Percentiles rank a stretch among this genome's conserved stretches.
Conservation (phyloP, 495 filamentous ascomycete genomes). For the Podospora tetraspora region DNA sequence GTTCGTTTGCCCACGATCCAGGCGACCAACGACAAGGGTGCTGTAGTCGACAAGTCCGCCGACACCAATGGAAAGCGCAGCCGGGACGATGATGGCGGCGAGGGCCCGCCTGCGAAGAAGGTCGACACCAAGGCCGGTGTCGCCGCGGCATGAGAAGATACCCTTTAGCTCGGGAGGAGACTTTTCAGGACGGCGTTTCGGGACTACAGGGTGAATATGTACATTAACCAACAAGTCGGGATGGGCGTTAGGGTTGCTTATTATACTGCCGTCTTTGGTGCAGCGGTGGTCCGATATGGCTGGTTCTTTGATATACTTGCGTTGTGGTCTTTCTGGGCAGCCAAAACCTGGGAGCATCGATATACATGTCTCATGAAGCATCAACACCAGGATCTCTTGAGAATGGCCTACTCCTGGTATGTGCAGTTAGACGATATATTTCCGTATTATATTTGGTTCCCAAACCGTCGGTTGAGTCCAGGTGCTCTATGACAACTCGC, state of each 20-base stretch:
- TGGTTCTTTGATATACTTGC: neutral
- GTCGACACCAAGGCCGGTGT: slow-evolving; percentile 41
- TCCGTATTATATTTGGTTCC: neutral
- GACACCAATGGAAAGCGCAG: slow-evolving; percentile 40
- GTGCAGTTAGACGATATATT: neutral
- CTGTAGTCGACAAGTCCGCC: slow-evolving; percentile 29
- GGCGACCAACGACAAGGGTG: slow-evolving; percentile 26
- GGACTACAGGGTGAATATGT: neutral
- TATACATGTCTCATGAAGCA: neutral
- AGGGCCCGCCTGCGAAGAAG: slow-evolving; percentile 44
- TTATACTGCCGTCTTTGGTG: neutral
- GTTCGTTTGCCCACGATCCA: slow-evolving; percentile 23
- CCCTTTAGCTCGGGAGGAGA: neutral
- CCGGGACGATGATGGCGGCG: slow-evolving; percentile 38
- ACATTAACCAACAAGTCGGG: slow-evolving; percentile 7
- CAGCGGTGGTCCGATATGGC: neutral
- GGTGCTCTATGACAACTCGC: neutral
- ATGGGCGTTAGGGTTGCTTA: neutral
- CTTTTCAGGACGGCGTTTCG: slow-evolving; percentile 9
- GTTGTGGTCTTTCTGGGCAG: neutral
- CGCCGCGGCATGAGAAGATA: slow-evolving; percentile 15
- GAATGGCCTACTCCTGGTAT: neutral
- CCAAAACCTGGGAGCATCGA: neutral
- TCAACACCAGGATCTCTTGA: no score
- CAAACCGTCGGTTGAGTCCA: neutral